Evolutionary conservation across 371 early-diverging fungal species (phyloP).

Genomic region (Mucor racemosus): DNA sequence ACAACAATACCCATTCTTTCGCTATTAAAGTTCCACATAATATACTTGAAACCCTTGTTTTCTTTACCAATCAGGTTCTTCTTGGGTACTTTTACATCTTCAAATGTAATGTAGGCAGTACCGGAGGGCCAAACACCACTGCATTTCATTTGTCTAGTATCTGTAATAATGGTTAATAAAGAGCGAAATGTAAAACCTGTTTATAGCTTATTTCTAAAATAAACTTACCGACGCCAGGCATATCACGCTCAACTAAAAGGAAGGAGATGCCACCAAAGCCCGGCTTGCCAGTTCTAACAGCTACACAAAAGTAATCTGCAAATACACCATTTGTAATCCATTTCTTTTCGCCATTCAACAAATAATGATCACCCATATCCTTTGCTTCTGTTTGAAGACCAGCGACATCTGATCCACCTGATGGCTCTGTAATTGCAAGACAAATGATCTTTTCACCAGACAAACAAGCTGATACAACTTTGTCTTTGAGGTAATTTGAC

Average conservation of each 20-base stretch:
- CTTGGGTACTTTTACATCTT: constrained; percentile 88
- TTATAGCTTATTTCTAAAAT: too few species aligned
- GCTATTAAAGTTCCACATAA: constrained; percentile 79
- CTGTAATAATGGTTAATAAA: not conserved
- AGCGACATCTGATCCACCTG: constrained; percentile 83
- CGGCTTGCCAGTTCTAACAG: constrained; percentile 76
- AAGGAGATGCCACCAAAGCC: constrained; percentile 87
- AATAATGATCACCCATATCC: constrained; percentile 73
- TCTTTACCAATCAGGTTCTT: constrained; percentile 84
- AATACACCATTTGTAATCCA: constrained; percentile 88
- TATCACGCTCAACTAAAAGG: constrained; percentile 74
- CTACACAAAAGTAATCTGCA: constrained; percentile 77
- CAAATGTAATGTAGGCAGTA: constrained; percentile 75
- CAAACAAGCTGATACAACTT: constrained; percentile 74
- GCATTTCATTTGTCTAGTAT: constrained; percentile 62
- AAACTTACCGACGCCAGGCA: constrained; percentile 70
- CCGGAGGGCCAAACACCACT: constrained; percentile 82
- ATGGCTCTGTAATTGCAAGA: constrained; percentile 75
- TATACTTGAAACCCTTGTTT: constrained; percentile 87
- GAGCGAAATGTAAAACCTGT: too few species aligned
- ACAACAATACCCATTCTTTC: constrained; percentile 83
- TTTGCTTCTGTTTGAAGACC: constrained; percentile 74
- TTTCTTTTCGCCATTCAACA: constrained; percentile 89
- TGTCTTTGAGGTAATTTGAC: constrained; percentile 68
- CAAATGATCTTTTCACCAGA: constrained; percentile 81